Conservation (phyloP, 2,329 filamentous ascomycete species). For the Aspergillus fructus region DNA sequence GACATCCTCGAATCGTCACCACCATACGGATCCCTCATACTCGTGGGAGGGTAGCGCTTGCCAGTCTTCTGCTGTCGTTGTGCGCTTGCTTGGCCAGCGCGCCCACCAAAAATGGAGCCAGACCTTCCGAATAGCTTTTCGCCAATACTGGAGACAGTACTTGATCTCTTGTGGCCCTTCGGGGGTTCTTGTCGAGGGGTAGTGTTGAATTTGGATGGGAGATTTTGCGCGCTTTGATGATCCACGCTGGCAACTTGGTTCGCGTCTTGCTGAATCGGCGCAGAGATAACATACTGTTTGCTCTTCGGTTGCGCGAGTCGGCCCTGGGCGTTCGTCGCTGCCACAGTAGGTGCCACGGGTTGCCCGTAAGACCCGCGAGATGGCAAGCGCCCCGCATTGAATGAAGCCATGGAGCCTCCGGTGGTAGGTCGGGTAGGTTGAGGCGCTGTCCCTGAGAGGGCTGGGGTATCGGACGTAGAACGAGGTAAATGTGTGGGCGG, state of each 20-base stretch:
- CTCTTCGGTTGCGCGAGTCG: conserved; percentile 79
- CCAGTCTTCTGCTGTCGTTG: conserved; percentile 48
- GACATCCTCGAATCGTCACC: conserved; percentile 62
- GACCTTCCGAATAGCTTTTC: conserved; percentile 83
- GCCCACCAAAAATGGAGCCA: conserved; percentile 74
- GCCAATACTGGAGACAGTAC: conserved; percentile 76
- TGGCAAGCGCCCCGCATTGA: conserved; percentile 61
- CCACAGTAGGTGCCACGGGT: conserved; percentile 81
- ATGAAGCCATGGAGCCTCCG: conserved; percentile 74
- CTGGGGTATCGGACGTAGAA: conserved; percentile 58
- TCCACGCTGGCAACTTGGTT: conserved; percentile 53
- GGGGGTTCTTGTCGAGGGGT: conserved; percentile 52
- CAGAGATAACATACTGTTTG: conserved; percentile 71
- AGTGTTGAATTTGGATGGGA: conserved; percentile 58
- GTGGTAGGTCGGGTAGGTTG: conserved; percentile 67
- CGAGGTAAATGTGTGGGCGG: conserved; percentile 53
- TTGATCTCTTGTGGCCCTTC: conserved; percentile 64
- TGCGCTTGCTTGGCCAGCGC: conserved; percentile 33
- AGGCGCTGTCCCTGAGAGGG: conserved; percentile 45
- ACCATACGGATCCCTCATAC: conserved; percentile 74
- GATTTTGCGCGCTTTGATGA: conserved; percentile 59
- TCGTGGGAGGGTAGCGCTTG: conserved; percentile 83
- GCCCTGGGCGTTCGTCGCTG: conserved; percentile 84
- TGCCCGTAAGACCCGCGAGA: conserved; percentile 82
- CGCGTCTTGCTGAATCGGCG: conserved; percentile 61